phyloP scores from a whole-genome alignment of 228 moss, liverwort and hornwort species.

The Sphagnum fallax region DNA sequence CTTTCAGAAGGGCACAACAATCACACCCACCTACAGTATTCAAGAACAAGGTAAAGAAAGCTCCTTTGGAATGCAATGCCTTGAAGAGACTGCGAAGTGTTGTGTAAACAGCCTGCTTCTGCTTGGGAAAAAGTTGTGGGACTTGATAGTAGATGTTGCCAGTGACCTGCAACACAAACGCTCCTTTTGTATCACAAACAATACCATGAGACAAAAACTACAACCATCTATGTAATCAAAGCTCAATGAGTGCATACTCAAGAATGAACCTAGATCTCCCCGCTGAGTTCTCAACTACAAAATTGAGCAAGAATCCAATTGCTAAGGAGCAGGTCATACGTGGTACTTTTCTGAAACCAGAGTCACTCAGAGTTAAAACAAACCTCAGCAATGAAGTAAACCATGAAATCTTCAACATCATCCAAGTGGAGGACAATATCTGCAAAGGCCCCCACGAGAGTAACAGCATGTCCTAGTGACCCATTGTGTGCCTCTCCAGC shows the following conservation, averaged over 20 bases:
- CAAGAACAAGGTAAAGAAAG: conserved; percentile 67
- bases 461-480: conserved; percentile 79
- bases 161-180: conserved; percentile 43
- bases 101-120: conserved; percentile 65
- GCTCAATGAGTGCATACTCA: too few relatives aligned
- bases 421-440: conserved; percentile 80
- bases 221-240: background rate
- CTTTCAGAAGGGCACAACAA: background rate
- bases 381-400: conserved; percentile 91
- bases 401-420: conserved; percentile 77
- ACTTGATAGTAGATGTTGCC: conserved; percentile 88
- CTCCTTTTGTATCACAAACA: background rate
- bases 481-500: conserved; percentile 65
- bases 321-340: too few relatives aligned
- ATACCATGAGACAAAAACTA: background rate
- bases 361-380: background rate
- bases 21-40: conserved; percentile 63
- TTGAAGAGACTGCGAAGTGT: conserved; percentile 62
- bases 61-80: conserved; percentile 70
- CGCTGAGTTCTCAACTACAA: too few relatives aligned
- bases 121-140: conserved; percentile 78
- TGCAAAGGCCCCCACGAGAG: conserved; percentile 81
- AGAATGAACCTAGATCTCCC: too few relatives aligned
- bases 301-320: too few relatives aligned
- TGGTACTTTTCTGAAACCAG: too few relatives aligned